A percentile compares a stretch with the other conserved stretches of the same genome.
Conservation (phyloP, 208 protist genomes). For the Acanthamoeba healyi region DNA sequence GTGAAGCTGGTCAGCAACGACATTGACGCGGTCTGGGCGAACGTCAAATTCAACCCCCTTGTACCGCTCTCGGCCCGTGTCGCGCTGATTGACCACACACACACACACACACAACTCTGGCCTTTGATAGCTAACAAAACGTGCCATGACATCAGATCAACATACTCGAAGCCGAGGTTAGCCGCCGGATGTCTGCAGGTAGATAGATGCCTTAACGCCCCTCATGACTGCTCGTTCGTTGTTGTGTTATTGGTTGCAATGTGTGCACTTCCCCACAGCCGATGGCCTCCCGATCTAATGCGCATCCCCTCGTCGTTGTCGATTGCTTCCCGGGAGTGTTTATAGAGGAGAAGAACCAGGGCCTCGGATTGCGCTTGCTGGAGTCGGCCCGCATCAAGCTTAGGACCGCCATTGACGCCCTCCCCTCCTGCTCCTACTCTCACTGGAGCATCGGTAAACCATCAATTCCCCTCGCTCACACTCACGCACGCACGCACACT, state of each 20-base stretch:
- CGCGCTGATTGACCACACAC: no score
- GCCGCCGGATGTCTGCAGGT: background rate
- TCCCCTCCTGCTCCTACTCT: conserved; percentile 10
- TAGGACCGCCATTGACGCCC: background rate
- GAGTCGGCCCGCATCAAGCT: background rate
- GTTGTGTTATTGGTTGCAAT: no score
- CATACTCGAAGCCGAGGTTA: background rate
- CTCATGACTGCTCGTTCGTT: background rate
- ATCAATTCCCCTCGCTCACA: background rate
- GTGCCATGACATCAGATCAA: background rate
- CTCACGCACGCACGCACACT: background rate
- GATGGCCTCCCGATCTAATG: no score
- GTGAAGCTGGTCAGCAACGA: background rate
- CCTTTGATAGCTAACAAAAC: no score
- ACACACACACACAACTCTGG: no score
- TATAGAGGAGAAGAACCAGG: background rate
- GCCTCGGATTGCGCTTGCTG: background rate
- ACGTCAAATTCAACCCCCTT: background rate
- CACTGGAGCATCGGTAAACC: background rate
- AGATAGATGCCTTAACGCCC: background rate
- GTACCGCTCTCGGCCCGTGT: no score
- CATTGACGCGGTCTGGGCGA: background rate
- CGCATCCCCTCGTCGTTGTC: no score
- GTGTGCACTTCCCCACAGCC: no score
- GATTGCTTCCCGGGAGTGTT: background rate